phyloP scores from a whole-genome alignment of 768 basidiomycete genomes.

The Mycena kentingensis region DNA sequence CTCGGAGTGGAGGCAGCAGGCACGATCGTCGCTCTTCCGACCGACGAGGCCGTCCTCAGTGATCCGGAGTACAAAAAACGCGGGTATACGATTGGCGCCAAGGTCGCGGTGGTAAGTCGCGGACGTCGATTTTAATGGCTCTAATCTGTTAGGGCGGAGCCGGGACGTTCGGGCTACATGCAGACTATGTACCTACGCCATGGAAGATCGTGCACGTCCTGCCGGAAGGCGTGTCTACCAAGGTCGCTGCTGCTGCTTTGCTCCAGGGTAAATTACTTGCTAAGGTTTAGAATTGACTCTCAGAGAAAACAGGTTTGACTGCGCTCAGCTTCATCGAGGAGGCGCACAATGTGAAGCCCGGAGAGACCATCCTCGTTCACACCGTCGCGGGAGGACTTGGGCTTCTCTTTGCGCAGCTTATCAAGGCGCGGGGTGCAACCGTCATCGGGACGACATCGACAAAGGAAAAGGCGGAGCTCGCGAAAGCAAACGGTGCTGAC shows the following conservation, averaged over 20 bases:
- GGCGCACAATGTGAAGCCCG: constrained; percentile 79
- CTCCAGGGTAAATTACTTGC: no score
- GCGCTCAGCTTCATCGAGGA: constrained; percentile 79
- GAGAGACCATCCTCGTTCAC: constrained; percentile 81
- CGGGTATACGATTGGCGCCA: constrained; percentile 66
- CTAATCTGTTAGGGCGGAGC: constrained; percentile 11
- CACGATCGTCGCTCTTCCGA: constrained; percentile 71
- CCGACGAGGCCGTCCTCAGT: constrained; percentile 58
- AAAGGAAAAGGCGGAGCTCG: constrained; percentile 77
- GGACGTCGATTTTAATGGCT: not conserved
- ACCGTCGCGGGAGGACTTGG: constrained; percentile 92
- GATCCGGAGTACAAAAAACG: constrained; percentile 65
- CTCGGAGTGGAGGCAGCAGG: constrained; percentile 84
- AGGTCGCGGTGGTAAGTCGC: constrained; percentile 65
- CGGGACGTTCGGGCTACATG: constrained; percentile 11
- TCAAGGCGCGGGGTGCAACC: constrained; percentile 73
- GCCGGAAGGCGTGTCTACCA: constrained; percentile 60
- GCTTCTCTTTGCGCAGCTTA: constrained; percentile 66
- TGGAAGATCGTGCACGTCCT: constrained; percentile 62
- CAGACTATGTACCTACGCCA: constrained; percentile 34
- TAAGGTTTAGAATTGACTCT: no score
- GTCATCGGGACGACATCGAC: constrained; percentile 95
- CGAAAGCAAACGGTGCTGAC: constrained; percentile 77
- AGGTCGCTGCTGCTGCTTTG: constrained; percentile 64
- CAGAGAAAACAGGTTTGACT: no score